These are phyloP conservation scores for Xylariaceae sp. DNA, from an alignment of 2,329 filamentous ascomycete genomes.

Conservation along the genomic window DNA sequence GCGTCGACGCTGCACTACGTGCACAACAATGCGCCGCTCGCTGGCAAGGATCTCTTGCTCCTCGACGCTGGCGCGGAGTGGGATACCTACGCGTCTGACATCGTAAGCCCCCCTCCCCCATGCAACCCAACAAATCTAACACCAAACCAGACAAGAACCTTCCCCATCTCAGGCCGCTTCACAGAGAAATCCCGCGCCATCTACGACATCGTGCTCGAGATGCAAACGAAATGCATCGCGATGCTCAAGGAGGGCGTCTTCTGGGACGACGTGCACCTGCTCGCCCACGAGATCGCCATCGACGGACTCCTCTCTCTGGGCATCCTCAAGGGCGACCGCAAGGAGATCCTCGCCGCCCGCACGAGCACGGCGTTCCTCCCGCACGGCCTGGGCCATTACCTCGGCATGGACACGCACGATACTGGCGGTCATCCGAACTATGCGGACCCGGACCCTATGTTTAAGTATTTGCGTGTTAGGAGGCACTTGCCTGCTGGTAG, in stretches of 20 bases:
- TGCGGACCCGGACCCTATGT: conserved; percentile 74
- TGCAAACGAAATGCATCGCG: conserved; percentile 75
- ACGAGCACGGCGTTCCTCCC: conserved; percentile 90
- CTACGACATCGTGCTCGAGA: conserved; percentile 77
- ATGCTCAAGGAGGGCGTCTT: conserved; percentile 66
- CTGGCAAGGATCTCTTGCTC: conserved; percentile 70
- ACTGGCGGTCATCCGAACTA: conserved; percentile 74
- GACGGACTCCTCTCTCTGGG: conserved; percentile 71
- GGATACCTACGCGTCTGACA: conserved; percentile 65
- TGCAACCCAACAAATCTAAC: background rate
- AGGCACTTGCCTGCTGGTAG: conserved; percentile 69
- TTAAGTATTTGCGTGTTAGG: conserved; percentile 78
- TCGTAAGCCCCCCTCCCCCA: conserved; percentile 47
- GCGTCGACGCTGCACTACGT: conserved; percentile 87
- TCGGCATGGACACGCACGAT: conserved; percentile 92
- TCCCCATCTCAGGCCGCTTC: conserved; percentile 71
- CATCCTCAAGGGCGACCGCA: conserved; percentile 61
- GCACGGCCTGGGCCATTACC: conserved; percentile 83
- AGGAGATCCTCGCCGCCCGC: conserved; percentile 70
- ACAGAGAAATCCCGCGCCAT: conserved; percentile 65
- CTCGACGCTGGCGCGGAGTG: conserved; percentile 80
- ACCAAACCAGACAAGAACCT: conserved; percentile 66
- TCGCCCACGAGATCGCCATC: conserved; percentile 77
- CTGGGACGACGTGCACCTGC: conserved; percentile 77
- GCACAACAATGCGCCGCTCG: conserved; percentile 65